These are phyloP conservation scores for Omphalotus guepiniiformis DNA, from an alignment of 768 basidiomycete genomes.

Conservation along the genomic window DNA sequence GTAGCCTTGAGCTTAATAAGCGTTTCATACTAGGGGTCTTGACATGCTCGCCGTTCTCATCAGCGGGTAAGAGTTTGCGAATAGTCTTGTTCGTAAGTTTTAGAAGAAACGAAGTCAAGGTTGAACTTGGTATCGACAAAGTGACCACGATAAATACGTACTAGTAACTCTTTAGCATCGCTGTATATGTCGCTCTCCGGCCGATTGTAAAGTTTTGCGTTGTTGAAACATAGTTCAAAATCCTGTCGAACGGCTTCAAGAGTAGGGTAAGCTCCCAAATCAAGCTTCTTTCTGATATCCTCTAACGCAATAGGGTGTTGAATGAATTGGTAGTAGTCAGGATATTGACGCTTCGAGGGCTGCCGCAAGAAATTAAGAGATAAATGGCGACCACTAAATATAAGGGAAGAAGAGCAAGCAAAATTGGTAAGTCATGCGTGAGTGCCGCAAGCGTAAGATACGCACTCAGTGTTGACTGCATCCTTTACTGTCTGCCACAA, in stretches of 20 bases:
- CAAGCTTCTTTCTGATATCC: constrained; percentile 81
- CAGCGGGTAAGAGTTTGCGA: constrained; percentile 39
- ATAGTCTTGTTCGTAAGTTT: constrained; percentile 49
- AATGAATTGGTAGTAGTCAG: constrained; percentile 85
- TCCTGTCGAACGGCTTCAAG: constrained; percentile 66
- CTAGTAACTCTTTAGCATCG: constrained; percentile 80
- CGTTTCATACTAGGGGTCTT: constrained; percentile 60
- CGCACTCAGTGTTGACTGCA: constrained; percentile 86
- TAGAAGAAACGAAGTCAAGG: constrained; percentile 16
- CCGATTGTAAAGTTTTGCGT: constrained; percentile 80
- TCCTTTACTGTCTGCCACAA: constrained; percentile 79
- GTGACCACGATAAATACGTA: constrained; percentile 32
- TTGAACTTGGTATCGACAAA: neutral
- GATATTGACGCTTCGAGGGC: constrained; percentile 68
- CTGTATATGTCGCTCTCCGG: constrained; percentile 74
- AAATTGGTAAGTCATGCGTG: constrained; percentile 15
- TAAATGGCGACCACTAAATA: constrained; percentile 56
- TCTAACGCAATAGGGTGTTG: constrained; percentile 81
- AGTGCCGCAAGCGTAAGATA: constrained; percentile 34
- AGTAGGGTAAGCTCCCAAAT: constrained; percentile 52
- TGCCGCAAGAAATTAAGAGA: constrained; percentile 64
- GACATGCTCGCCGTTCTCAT: constrained; percentile 35
- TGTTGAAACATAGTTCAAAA: constrained; percentile 74
- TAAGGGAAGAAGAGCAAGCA: constrained; percentile 24
- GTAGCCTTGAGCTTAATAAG: constrained; percentile 61